A percentile compares a stretch with the other conserved stretches of the same genome.
phyloP scores from a whole-genome alignment of 768 basidiomycete genomes.

The Jaapia argillacea region DNA sequence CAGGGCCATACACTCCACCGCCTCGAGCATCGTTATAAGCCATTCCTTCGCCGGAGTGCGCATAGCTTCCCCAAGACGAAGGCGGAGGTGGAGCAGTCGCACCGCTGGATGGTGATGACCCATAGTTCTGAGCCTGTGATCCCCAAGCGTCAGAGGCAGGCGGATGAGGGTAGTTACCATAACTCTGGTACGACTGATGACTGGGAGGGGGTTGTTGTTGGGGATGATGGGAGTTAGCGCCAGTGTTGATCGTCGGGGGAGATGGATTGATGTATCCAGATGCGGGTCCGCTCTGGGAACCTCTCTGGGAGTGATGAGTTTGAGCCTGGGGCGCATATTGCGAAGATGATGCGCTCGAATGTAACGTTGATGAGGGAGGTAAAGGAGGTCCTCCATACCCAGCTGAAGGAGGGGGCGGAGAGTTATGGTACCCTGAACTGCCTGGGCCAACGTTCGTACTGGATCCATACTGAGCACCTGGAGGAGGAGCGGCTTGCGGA shows the following conservation, averaged over 20 bases:
- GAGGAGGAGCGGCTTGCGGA: not conserved
- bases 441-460: not conserved
- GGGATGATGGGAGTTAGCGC: not conserved
- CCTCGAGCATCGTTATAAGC: not conserved
- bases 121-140: slow-evolving; percentile 2
- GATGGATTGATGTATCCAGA: not conserved
- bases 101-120: slow-evolving; percentile 10
- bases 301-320: not conserved
- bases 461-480: not conserved
- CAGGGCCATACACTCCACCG: not conserved
- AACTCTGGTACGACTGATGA: slow-evolving; percentile 3
- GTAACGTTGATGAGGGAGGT: not conserved
- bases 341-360: not conserved
- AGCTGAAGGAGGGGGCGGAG: not conserved
- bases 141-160: slow-evolving; percentile 1
- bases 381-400: not conserved
- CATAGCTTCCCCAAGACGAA: not conserved
- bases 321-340: not conserved
- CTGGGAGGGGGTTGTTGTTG: not conserved
- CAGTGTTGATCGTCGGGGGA: not conserved
- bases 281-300: not conserved
- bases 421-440: not conserved
- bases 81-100: not conserved
- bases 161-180: slow-evolving; percentile 5
- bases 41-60: not conserved